phyloP scores from a whole-genome alignment of 441 rosid genomes.

The Sinapis alba region DNA sequence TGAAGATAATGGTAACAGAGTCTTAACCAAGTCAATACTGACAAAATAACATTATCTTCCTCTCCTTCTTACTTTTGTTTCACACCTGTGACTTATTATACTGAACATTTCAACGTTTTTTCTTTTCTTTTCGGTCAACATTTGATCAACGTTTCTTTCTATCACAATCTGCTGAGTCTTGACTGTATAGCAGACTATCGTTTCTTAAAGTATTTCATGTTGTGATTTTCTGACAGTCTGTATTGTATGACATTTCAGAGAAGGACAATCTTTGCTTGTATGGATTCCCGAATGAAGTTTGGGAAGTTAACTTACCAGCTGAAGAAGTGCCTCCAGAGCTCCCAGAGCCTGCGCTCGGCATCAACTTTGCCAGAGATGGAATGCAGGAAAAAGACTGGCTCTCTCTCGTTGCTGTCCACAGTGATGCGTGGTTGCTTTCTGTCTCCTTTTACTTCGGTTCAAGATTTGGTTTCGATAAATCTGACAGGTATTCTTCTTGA shows the following conservation, averaged over 20 bases:
- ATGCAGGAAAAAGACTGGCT: constrained; percentile 98
- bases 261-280: constrained; percentile 92
- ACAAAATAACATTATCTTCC: neutral
- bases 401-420: constrained; percentile 91
- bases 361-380: constrained; percentile 96
- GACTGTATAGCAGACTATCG: neutral
- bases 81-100: neutral
- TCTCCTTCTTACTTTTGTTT: neutral
- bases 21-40: neutral
- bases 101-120: constrained; percentile 4
- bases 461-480: constrained; percentile 85
- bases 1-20: neutral
- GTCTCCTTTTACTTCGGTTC: constrained; percentile 96
- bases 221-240: neutral
- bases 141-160: constrained; percentile 6
- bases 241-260: constrained; percentile 44
- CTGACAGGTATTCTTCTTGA: constrained; percentile 71
- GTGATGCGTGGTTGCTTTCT: constrained; percentile 95
- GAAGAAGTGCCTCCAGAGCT: constrained; percentile 99
- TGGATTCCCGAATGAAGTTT: constrained; percentile 86
- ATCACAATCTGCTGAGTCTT: neutral
- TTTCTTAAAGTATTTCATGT: neutral
- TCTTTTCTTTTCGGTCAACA: too few species aligned
- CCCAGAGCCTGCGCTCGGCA: constrained; percentile 96
- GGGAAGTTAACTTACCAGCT: constrained; percentile 98